Evolutionary conservation across 306 rosid species (phyloP).

Genomic region (Citrullus mucosospermus): DNA sequence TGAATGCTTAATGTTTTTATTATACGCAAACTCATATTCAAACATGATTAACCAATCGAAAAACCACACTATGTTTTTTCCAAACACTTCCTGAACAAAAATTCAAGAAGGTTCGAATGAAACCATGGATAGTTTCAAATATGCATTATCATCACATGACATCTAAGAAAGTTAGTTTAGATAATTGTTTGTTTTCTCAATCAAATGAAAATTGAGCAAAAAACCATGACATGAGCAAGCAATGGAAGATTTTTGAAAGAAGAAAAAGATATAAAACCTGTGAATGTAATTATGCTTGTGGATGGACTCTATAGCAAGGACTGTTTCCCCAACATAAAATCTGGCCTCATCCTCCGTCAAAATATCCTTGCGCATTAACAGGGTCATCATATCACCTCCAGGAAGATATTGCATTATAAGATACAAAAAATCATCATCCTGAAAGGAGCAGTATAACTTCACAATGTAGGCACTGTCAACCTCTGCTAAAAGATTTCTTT

Average conservation of each 20-base stretch:
- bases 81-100: background rate
- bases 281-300: conserved; percentile 82
- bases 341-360: conserved; percentile 67
- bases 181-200: background rate
- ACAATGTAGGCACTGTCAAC: conserved; percentile 83
- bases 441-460: conserved; percentile 81
- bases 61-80: background rate
- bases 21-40: background rate
- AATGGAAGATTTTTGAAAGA: background rate
- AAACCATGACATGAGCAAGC: background rate
- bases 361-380: conserved; percentile 75
- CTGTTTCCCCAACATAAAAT: conserved; percentile 79
- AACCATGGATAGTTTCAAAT: background rate
- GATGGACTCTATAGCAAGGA: conserved; percentile 85
- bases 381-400: conserved; percentile 93
- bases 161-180: background rate
- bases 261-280: conserved; percentile 28
- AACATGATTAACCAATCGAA: background rate
- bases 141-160: background rate
- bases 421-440: conserved; percentile 75
- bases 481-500: conserved; percentile 82
- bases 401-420: conserved; percentile 89
- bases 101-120: background rate
- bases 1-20: background rate
- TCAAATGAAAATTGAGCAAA: background rate